Percentiles rank a stretch among this genome's conserved stretches.
These are phyloP conservation scores for Zasmidium cellare DNA, from an alignment of 2,329 filamentous ascomycete genomes.

Conservation along the genomic window DNA sequence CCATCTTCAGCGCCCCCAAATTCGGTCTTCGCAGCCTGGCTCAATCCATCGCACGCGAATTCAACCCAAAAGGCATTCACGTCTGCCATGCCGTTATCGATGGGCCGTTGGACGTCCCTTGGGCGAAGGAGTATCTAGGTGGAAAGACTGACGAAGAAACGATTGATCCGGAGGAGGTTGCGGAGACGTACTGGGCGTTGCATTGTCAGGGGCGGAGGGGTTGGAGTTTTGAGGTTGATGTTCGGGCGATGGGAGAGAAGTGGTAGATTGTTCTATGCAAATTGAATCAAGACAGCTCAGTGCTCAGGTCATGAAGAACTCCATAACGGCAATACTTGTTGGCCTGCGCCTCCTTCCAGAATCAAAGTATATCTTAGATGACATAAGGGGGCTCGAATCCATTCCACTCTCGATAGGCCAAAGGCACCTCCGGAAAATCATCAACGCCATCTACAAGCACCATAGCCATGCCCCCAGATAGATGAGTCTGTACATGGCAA, in stretches of 20 bases:
- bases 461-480: slow-evolving; percentile 50
- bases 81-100: slow-evolving; percentile 74
- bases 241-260: slow-evolving; percentile 77
- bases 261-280: slow-evolving; percentile 61
- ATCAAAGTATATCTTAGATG: too few species aligned
- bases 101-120: slow-evolving; percentile 76
- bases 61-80: slow-evolving; percentile 78
- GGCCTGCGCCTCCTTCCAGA: too few species aligned
- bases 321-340: too few species aligned
- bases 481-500: slow-evolving; percentile 52
- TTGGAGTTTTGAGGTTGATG: slow-evolving; percentile 78
- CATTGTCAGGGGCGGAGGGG: slow-evolving; percentile 76
- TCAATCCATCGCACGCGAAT: slow-evolving; percentile 76
- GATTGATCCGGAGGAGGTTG: slow-evolving; percentile 77
- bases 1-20: slow-evolving; percentile 73
- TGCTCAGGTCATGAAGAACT: too few species aligned
- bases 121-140: slow-evolving; percentile 60
- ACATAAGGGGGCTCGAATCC: too few species aligned
- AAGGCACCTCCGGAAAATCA: slow-evolving; percentile 28
- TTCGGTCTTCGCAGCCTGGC: slow-evolving; percentile 72
- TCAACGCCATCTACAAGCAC: slow-evolving; percentile 52
- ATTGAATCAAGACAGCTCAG: too few species aligned
- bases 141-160: slow-evolving; percentile 60
- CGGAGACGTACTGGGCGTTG: slow-evolving; percentile 79
- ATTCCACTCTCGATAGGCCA: too few species aligned